Evolutionary conservation across 1,284 basidiomycete genomes (phyloP), one percentile per base, ranked within the genome.

Genomic region (Naganishia sp.): DNA sequence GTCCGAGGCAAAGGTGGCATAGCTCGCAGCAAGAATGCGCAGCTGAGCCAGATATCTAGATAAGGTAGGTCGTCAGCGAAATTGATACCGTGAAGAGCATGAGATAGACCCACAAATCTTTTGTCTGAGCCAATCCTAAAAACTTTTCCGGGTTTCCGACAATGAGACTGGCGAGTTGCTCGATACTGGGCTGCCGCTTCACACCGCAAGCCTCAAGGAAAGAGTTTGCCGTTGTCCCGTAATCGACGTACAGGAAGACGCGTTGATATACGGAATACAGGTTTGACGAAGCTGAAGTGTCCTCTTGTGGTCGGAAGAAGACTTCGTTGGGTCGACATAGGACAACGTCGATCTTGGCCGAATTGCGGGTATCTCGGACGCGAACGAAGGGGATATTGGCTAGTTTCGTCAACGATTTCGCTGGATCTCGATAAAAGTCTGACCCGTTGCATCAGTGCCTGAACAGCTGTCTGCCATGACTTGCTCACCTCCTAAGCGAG

Each of bases 201-300:
- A 94, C 92, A 23, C 95, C 95, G 72, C 91, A 92, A 11, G 89
- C 87, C 67, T 85, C 86, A 55, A 99, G 81, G 79, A 99, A 96
- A 3, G 85, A 82, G 71, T 93, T 94, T 2, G 90, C 94, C 5
- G 83, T 83, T 0, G 84, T 75, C 0, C 94, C 95, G 77, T 95
- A 97, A 78, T 97, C 89, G 55, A 98, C 86, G 72, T 94, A 95
- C 13, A 87, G 86, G 75, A 97, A 96, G 11, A 77, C 73, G 1
- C 73, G 72, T 28, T 71, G 71, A 68, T 76, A 79, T 42, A 79
- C 65, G n/a, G 72, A 67, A 46, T 66, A 69, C 11, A 61, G 55
- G 28, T 70, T 68, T 16, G 65, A 70, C 0, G 70, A 71, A n/a
- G 57, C 52, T 16, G 57, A 61, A 23, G n/a, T 61, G 18, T 63